phyloP scores from a whole-genome alignment of 2,329 filamentous ascomycete species.

The Aspergillus sp. region DNA sequence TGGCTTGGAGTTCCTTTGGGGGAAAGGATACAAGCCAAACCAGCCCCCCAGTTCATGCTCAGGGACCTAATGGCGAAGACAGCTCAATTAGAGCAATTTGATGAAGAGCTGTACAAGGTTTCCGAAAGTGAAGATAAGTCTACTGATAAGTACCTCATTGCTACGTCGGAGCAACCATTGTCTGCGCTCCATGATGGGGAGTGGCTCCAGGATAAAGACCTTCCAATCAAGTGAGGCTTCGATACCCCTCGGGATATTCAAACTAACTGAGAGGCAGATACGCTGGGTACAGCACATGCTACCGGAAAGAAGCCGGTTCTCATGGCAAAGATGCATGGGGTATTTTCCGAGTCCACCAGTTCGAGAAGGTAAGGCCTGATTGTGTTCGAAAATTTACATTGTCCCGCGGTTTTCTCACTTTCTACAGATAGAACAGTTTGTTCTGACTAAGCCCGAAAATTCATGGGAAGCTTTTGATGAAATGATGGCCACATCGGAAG shows the following conservation, averaged over 20 bases:
- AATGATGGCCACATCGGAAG: constrained; percentile 88
- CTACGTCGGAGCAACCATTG: constrained; percentile 91
- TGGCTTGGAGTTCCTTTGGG: constrained; percentile 79
- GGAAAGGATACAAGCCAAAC: constrained; percentile 74
- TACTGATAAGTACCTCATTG: constrained; percentile 79
- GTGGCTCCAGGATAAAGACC: constrained; percentile 78
- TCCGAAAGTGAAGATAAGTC: constrained; percentile 75
- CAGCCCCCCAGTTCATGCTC: constrained; percentile 90
- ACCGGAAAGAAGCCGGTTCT: constrained; percentile 88
- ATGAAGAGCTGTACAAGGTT: constrained; percentile 98
- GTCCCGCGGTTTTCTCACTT: constrained; percentile 5
- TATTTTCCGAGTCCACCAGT: constrained; percentile 96
- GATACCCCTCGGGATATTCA: neutral
- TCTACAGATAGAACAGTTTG: constrained; percentile 66
- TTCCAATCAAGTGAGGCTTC: constrained; percentile 71
- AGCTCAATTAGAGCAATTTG: constrained; percentile 92
- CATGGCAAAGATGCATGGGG: constrained; percentile 95
- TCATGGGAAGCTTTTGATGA: constrained; percentile 90
- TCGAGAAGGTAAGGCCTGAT: constrained; percentile 66
- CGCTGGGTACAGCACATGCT: constrained; percentile 90
- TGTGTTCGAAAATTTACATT: neutral
- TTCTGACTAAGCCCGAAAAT: constrained; percentile 78
- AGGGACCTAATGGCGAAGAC: constrained; percentile 97
- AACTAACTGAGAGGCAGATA: constrained; percentile 43
- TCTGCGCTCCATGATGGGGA: constrained; percentile 90